Percentiles rank a stretch among this genome's conserved stretches.
Conservation (phyloP, 176 grass and related monocot genomes). For the Musa schizocarpa region DNA sequence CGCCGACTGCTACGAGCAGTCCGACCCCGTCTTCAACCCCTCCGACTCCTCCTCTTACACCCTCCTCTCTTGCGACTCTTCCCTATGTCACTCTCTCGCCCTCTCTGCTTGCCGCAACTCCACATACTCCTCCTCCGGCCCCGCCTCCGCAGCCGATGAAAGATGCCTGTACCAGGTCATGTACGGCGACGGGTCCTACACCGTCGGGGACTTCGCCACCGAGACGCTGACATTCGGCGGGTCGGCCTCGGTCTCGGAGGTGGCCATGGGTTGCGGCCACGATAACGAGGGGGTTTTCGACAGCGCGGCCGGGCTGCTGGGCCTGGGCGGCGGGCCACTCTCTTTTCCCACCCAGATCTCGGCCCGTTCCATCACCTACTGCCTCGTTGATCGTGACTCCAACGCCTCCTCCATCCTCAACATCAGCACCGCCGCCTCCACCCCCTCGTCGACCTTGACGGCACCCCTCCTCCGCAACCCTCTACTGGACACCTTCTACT, state of each 20-base stretch:
- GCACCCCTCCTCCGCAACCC: constrained; percentile 49
- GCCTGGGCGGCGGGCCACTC: constrained; percentile 47
- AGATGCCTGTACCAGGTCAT: constrained; percentile 27
- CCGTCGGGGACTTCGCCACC: constrained; percentile 71
- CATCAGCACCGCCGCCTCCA: constrained; percentile 23
- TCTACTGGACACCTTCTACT: constrained; percentile 59
- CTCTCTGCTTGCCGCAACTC: constrained; percentile 66
- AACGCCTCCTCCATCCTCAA: constrained; percentile 58
- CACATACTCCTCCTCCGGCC: constrained; percentile 41
- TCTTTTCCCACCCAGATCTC: constrained; percentile 87
- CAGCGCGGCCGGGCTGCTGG: constrained; percentile 53
- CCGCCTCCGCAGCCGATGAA: constrained; percentile 2
- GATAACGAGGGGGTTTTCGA: constrained; percentile 89
- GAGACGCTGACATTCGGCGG: constrained; percentile 59
- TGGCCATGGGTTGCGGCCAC: constrained; percentile 75
- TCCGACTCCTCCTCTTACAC: constrained; percentile 55
- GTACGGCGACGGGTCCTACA: constrained; percentile 94
- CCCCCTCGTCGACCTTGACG: not conserved
- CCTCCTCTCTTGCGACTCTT: constrained; percentile 42
- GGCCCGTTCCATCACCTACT: constrained; percentile 65
- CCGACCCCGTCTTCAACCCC: constrained; percentile 71
- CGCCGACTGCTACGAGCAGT: constrained; percentile 80
- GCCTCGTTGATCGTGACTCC: constrained; percentile 87
- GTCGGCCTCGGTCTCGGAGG: constrained; percentile 30
- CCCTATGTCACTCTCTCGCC: constrained; percentile 47